Evolutionary conservation across 768 basidiomycete genomes (phyloP).

Genomic region (Plicaturopsis crispa): DNA sequence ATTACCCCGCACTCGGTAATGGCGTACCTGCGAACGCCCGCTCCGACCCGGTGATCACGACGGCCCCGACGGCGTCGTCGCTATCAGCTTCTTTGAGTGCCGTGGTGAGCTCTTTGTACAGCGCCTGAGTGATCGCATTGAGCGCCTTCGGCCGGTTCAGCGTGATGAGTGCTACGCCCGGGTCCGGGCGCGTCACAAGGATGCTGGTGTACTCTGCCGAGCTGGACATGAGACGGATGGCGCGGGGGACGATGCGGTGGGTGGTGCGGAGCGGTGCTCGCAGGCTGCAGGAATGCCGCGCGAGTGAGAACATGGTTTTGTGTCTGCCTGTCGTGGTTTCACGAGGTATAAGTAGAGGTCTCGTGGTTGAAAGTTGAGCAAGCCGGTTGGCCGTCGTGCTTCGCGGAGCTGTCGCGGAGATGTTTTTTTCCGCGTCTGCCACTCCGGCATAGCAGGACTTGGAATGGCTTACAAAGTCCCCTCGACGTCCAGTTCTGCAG

Average conservation of each 20-base stretch:
- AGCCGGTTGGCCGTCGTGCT: too few species aligned
- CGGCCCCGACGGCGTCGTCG: conserved; percentile 68
- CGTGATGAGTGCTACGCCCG: conserved; percentile 70
- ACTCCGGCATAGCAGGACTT: too few species aligned
- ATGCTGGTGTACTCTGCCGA: conserved; percentile 51
- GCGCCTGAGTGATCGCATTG: conserved; percentile 77
- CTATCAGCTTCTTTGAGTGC: conserved; percentile 65
- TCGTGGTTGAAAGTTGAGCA: too few species aligned
- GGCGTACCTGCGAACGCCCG: conserved; percentile 86
- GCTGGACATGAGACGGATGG: conserved; percentile 45
- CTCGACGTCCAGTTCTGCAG: too few species aligned
- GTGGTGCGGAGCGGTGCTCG: not conserved
- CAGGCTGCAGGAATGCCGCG: conserved; percentile 2
- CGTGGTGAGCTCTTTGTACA: conserved; percentile 76
- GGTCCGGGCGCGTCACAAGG: conserved; percentile 59
- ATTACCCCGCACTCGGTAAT: not conserved
- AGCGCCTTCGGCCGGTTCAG: conserved; percentile 86
- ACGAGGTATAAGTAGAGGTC: too few species aligned
- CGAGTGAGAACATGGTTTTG: too few species aligned
- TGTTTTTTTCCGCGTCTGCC: too few species aligned
- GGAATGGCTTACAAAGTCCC: too few species aligned
- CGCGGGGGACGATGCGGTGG: not conserved
- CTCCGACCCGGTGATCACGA: conserved; percentile 90
- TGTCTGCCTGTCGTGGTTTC: too few species aligned
- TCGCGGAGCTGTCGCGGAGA: too few species aligned